These are phyloP conservation scores for Chaetoceros muelleri DNA, from an alignment of 108 stramenopile genomes.

Conservation along the genomic window DNA sequence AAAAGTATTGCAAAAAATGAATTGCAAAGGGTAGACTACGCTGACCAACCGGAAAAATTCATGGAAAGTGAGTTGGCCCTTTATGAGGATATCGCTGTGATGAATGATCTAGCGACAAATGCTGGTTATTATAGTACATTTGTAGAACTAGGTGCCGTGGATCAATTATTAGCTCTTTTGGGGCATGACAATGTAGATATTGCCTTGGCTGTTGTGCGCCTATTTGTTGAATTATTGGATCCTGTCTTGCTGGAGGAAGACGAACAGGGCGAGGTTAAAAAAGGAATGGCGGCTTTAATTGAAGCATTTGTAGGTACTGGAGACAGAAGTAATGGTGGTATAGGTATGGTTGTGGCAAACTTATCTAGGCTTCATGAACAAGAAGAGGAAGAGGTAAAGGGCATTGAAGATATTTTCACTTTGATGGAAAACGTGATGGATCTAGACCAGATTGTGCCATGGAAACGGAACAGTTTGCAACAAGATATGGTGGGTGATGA, in stretches of 20 bases:
- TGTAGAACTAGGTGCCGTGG: constrained; percentile 14
- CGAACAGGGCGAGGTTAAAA: constrained; percentile 1
- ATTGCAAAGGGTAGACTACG: constrained; percentile 31
- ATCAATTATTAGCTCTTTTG: constrained; percentile 21
- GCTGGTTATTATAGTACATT: constrained; percentile 22
- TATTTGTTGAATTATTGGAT: constrained; percentile 64
- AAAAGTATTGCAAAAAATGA: constrained; percentile 32
- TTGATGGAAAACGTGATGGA: constrained; percentile 59
- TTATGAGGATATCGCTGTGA: constrained; percentile 41
- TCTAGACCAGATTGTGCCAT: constrained; percentile 30
- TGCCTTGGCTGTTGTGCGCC: constrained; percentile 33
- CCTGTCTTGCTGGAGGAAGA: constrained; percentile 21
- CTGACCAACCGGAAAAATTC: constrained; percentile 43
- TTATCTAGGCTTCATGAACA: constrained; percentile 11
- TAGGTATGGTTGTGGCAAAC: constrained; percentile 17
- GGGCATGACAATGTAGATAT: constrained; percentile 62
- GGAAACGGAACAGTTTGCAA: background rate
- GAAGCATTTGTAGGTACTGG: constrained; percentile 3
- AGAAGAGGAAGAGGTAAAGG: constrained; percentile 40
- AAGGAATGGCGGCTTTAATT: constrained; percentile 11
- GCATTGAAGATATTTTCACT: constrained; percentile 43
- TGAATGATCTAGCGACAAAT: constrained; percentile 39
- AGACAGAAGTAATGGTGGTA: constrained; percentile 22
- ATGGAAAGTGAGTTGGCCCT: constrained; percentile 61
- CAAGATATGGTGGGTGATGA: constrained; percentile 1